These are phyloP conservation scores for Aspergillus sclerotialis DNA, from an alignment of 2,329 filamentous ascomycete genomes.

Conservation along the genomic window DNA sequence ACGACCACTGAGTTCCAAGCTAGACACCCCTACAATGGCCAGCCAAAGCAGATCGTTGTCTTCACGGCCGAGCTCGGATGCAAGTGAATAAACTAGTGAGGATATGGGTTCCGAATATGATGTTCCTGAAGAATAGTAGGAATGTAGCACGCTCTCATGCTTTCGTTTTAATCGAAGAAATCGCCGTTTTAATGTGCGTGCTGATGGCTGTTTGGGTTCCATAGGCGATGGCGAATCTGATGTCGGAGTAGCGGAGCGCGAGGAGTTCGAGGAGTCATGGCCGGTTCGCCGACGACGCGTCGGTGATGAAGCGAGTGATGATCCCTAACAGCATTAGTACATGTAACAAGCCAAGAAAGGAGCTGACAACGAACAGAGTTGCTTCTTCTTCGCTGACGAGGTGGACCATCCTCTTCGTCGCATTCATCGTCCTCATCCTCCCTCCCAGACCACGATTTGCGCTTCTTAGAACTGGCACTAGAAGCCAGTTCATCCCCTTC, in stretches of 20 bases:
- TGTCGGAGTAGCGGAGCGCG: slow-evolving; percentile 39
- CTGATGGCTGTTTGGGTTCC: slow-evolving; percentile 57
- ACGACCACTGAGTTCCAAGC: slow-evolving; percentile 82
- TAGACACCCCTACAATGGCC: slow-evolving; percentile 89
- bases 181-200: slow-evolving; percentile 63
- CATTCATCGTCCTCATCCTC: slow-evolving; percentile 61
- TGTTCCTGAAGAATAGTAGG: slow-evolving; percentile 79
- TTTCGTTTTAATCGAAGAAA: slow-evolving; percentile 69
- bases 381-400: slow-evolving; percentile 73
- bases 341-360: background rate
- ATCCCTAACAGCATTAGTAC: slow-evolving; percentile 22
- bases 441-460: slow-evolving; percentile 70
- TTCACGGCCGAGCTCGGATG: slow-evolving; percentile 89
- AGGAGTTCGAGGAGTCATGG: slow-evolving; percentile 39
- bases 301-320: slow-evolving; percentile 35
- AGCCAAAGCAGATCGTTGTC: slow-evolving; percentile 96
- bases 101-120: slow-evolving; percentile 94
- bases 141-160: slow-evolving; percentile 67
- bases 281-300: slow-evolving; percentile 33
- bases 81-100: slow-evolving; percentile 87
- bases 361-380: slow-evolving; percentile 60
- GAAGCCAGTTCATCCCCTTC: slow-evolving; percentile 46
- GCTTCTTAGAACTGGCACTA: slow-evolving; percentile 51
- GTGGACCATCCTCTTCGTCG: slow-evolving; percentile 68
- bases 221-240: slow-evolving; percentile 32